Conservation (phyloP, 305 asterid genomes). For the Coffea humblotiana region DNA sequence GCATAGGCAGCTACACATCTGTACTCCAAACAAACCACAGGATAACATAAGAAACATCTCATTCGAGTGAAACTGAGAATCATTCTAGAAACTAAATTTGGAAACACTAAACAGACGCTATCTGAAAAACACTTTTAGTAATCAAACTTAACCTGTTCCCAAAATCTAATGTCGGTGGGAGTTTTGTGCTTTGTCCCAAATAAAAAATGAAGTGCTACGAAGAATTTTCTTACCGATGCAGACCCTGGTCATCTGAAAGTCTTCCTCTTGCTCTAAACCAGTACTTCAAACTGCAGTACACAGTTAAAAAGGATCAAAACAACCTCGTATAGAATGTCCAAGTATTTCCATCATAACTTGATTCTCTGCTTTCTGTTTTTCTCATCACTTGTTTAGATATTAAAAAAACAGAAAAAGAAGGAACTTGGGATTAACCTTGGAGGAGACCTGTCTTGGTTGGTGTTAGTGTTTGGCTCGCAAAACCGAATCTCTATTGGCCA, state of each 20-base stretch:
- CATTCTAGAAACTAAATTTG: background rate
- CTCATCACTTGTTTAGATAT: constrained; percentile 19
- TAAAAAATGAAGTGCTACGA: background rate
- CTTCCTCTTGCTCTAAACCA: constrained; percentile 97
- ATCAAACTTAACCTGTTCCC: background rate
- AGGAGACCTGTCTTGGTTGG: constrained; percentile 76
- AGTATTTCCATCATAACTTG: constrained; percentile 6
- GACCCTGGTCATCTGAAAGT: constrained; percentile 91
- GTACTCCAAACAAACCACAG: constrained; percentile 27
- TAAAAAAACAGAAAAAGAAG: constrained; percentile 15
- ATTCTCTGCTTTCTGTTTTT: constrained; percentile 1
- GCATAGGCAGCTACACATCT: constrained; percentile 94
- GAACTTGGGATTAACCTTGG: constrained; percentile 60
- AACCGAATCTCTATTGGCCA: constrained; percentile 98
- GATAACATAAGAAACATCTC: background rate
- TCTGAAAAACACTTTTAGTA: background rate
- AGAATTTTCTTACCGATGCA: constrained; percentile 68
- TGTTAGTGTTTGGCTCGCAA: constrained; percentile 66
- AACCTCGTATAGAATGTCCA: background rate
- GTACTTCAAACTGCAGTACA: constrained; percentile 71
- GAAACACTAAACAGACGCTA: background rate
- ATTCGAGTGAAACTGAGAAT: background rate
- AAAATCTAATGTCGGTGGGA: background rate
- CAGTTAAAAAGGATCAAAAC: constrained; percentile 1
- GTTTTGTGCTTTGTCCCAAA: background rate